Evolutionary conservation across 1,139 yeast species (phyloP).

Genomic region (Blastobotrys malaysiensis): DNA sequence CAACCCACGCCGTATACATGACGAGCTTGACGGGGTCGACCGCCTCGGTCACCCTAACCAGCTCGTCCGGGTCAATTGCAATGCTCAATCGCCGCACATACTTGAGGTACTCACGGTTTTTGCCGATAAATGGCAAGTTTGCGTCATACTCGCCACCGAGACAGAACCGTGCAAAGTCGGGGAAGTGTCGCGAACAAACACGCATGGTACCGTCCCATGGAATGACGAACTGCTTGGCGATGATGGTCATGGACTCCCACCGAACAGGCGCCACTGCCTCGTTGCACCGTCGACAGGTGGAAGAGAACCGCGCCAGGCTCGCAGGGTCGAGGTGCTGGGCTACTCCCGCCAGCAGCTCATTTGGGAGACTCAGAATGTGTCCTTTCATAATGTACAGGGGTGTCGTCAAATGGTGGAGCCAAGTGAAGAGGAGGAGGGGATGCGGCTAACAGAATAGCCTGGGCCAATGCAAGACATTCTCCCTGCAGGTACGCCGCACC

Average conservation of each 20-base stretch:
- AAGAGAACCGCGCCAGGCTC: conserved; percentile 2
- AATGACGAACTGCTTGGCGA: conserved; percentile 9
- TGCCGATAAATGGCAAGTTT: not conserved
- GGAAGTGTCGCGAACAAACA: conserved; percentile 2
- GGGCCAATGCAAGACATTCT: not conserved
- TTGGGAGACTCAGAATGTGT: conserved; percentile 3
- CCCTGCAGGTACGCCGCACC: not conserved
- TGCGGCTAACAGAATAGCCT: not conserved
- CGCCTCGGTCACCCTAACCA: not conserved
- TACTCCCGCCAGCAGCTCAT: conserved; percentile 6
- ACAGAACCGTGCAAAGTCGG: conserved; percentile 5
- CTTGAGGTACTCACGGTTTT: not conserved
- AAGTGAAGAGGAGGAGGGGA: not conserved
- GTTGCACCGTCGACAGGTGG: conserved; percentile 2
- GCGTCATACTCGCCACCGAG: not conserved
- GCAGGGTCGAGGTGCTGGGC: conserved; percentile 8
- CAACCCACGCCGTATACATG: not conserved
- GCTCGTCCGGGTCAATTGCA: not conserved
- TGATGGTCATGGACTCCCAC: conserved; percentile 7
- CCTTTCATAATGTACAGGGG: not conserved
- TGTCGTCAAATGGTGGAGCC: not conserved
- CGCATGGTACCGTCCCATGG: conserved; percentile 5
- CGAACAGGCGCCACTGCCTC: conserved; percentile 7
- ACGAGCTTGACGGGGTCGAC: not conserved
- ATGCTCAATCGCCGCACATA: not conserved